These are phyloP conservation scores for Psilocybe subaeruginosa DNA, from an alignment of 768 basidiomycete genomes.

Conservation along the genomic window DNA sequence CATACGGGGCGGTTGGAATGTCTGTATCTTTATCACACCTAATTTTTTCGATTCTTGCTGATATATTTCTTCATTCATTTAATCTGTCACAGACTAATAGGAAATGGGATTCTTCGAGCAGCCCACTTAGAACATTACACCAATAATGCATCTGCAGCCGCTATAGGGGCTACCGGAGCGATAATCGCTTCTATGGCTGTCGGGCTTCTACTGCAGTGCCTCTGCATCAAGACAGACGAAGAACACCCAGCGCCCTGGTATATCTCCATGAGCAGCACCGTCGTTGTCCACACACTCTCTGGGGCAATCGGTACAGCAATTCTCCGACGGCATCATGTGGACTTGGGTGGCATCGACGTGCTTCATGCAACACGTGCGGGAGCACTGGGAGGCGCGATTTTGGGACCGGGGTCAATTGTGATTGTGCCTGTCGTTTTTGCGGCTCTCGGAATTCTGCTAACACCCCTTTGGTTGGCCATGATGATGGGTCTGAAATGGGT, in stretches of 20 bases:
- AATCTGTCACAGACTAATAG: slow-evolving; percentile 18
- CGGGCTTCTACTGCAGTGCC: slow-evolving; percentile 4
- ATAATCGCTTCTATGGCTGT: slow-evolving; percentile 14
- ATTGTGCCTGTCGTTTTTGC: slow-evolving; percentile 13
- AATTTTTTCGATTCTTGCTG: no score
- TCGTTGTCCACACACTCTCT: slow-evolving; percentile 16
- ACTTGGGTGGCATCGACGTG: slow-evolving; percentile 24
- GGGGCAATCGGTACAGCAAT: slow-evolving; percentile 25
- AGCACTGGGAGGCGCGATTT: slow-evolving; percentile 24
- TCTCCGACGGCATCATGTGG: slow-evolving; percentile 18
- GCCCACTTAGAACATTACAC: slow-evolving; percentile 21
- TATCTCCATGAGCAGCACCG: slow-evolving; percentile 7
- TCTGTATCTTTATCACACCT: not conserved
- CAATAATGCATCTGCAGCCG: slow-evolving; percentile 17
- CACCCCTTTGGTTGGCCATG: slow-evolving; percentile 25
- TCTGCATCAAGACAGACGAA: slow-evolving; percentile 5
- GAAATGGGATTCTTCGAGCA: slow-evolving; percentile 24
- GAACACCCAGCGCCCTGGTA: slow-evolving; percentile 15
- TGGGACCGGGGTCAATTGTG: slow-evolving; percentile 20
- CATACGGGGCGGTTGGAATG: not conserved
- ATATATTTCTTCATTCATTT: not conserved
- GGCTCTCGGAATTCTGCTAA: slow-evolving; percentile 17
- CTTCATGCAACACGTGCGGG: slow-evolving; percentile 28
- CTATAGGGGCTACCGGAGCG: slow-evolving; percentile 25
- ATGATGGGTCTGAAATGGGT: slow-evolving; percentile 23